Evolutionary conservation across 2,329 filamentous ascomycete species (phyloP), one percentile per base, ranked within the genome.

Genomic region (Pseudogymnoascus sp.): DNA sequence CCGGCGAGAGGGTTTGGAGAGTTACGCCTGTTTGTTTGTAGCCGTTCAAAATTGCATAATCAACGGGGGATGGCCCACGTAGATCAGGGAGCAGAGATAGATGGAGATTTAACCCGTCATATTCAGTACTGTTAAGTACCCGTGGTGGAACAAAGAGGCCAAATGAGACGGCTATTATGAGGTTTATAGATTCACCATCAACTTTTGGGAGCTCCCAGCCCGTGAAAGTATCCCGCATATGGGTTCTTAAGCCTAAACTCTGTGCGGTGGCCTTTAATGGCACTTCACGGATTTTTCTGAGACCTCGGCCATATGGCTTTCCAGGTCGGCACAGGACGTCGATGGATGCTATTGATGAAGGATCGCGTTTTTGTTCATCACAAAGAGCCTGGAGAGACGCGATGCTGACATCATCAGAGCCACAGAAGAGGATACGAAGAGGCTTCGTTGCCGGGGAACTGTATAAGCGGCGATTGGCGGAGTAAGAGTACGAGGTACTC

Each of bases 111-210:
- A 99, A 77, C 0, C 95, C 95, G 46, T 93, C 93, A 76, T 96
- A 96, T 69, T 83, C 84, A 24, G 89, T 84, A 1, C 77, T 77
- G 22, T 78, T 78, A 22, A 99, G 79, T 14, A 98, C 85, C 4
- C 91, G 82, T 0, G 83, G 81, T 0, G 95, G 95, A 0, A 99
- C 87, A 65, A 97, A 89, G 6, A 96, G 82, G 2, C 95, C 95
- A 76, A 98, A 99, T 0, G 95, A 98, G 4, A 98, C 95, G 59
- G 93, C 93, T 53, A 98, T 81, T 68, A 99, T 83, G 64, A 99
- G 79, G 73, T 97, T 92, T 68, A 86, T 85, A 26, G 77, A 69
- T 28, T 73, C 70, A 37, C 70, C 72, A 14, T 77, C 61, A 2
- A 78, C 71, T 46, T 72, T 71, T 0, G 88, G 87, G 35, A 87